Evolutionary conservation across 2,329 filamentous ascomycete genomes (phyloP).

Genomic region (Verticillium alfalfae): DNA sequence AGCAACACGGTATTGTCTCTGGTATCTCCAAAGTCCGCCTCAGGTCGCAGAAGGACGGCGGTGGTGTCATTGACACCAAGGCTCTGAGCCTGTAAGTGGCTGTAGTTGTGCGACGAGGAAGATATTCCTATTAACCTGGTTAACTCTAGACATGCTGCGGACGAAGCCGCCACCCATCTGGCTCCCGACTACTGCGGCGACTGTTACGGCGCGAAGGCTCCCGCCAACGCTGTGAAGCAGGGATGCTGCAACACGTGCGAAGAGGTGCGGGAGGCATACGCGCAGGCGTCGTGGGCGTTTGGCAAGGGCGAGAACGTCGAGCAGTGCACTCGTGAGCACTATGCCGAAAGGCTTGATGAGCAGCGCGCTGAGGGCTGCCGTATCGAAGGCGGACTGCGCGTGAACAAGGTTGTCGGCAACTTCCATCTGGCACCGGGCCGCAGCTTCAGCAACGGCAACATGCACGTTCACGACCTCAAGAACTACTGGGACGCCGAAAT

Average conservation of each 20-base stretch:
- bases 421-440: constrained; percentile 97
- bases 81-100: constrained; percentile 58
- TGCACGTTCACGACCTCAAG: constrained; percentile 96
- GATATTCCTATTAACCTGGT: neutral
- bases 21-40: constrained; percentile 89
- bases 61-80: constrained; percentile 66
- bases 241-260: constrained; percentile 97
- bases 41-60: constrained; percentile 65
- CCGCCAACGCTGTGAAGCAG: constrained; percentile 65
- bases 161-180: constrained; percentile 69
- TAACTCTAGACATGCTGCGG: constrained; percentile 53
- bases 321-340: constrained; percentile 93
- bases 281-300: constrained; percentile 85
- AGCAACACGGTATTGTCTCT: constrained; percentile 90
- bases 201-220: constrained; percentile 81
- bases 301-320: constrained; percentile 87
- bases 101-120: neutral
- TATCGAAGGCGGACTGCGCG: constrained; percentile 83
- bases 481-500: constrained; percentile 78
- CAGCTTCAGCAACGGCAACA: constrained; percentile 91
- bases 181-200: constrained; percentile 88
- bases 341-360: constrained; percentile 78
- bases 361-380: constrained; percentile 92
- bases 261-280: constrained; percentile 93
- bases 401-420: constrained; percentile 98